Base-by-base conservation (phyloP, 768 basidiomycete genomes). In the Lactarius evosmus region DNA sequence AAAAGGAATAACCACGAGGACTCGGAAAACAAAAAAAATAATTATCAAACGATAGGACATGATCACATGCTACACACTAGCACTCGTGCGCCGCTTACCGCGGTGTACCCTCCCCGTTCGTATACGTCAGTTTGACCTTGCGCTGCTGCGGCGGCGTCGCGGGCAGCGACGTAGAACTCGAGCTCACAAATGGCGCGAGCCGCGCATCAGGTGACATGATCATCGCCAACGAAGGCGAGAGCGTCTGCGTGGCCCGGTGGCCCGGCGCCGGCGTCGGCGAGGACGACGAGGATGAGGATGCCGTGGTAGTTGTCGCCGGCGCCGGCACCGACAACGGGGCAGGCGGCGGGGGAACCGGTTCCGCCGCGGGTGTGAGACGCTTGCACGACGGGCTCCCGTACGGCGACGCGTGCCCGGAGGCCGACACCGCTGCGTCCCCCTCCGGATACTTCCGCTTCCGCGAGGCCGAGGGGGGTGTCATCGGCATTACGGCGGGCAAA, bases 201-300 rank as follows among this genome's bases (percentile, higher is more conserved):
- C 70, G 69, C 41, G 65, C 46, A 32, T 66, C 67, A 22, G 85
- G 85, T n/a, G 85, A 85, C 50, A 86, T 79, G 69, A 86, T 82
- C 78, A 85, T 82, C 19, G 85, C 85, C 44, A 86, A 71, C 19
- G 85, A 86, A 7, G 86, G 86, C 2, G 85, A 86, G 32, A 87
- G 76, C 12, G 73, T 73, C 58, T 68, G 68, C 16, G 78, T 83
- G 64, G 82, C 9, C 74, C 75, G 58, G 72, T 75, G 60, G 76
- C 73, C 55, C 74, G 71, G 7, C 75, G 75, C 14, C 40, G 57
- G 50, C 22, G 58, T 62, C 22, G 67, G 56, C 3, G 62, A 58
- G 2, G 62, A 63, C 0, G 58, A 58, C 3, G 62, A 63, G 0
- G 61, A 57, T 0, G 62, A 63, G 2, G 56, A 53, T 19, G 49